Conservation (phyloP, 208 protist genomes). For the Crithidia expoeki region DNA sequence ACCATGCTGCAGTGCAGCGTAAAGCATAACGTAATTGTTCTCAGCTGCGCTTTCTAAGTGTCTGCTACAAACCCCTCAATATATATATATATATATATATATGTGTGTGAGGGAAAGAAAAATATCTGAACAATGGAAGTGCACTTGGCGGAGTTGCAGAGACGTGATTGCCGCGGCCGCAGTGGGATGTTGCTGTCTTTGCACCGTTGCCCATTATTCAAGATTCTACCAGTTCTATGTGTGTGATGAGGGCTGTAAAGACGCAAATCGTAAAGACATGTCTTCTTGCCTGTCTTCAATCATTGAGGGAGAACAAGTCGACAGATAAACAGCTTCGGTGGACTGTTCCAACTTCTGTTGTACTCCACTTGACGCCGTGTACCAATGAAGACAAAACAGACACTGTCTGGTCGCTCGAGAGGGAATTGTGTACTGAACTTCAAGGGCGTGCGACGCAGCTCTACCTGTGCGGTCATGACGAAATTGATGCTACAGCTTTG, state of each 20-base stretch:
- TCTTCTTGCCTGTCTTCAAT: not conserved
- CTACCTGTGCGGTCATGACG: slow-evolving; percentile 2
- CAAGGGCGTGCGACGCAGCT: not conserved
- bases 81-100: too few species aligned
- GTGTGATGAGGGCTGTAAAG: not conserved
- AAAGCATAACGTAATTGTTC: too few species aligned
- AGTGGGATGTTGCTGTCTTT: not conserved
- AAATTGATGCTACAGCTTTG: slow-evolving; percentile 1
- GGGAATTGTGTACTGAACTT: not conserved
- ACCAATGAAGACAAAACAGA: not conserved
- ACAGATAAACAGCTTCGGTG: not conserved
- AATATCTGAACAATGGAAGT: not conserved
- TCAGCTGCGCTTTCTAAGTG: too few species aligned
- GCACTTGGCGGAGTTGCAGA: not conserved
- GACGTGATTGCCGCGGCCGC: not conserved
- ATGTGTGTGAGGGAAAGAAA: too few species aligned
- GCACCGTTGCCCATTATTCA: not conserved
- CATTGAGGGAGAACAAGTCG: not conserved
- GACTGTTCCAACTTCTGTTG: not conserved
- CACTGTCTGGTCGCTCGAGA: not conserved
- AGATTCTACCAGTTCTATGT: not conserved
- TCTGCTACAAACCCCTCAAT: too few species aligned
- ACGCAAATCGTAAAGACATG: not conserved
- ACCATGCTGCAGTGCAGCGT: too few species aligned
- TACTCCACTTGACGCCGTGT: not conserved